phyloP scores from a whole-genome alignment of 208 protist genomes.

The Naegleria fowleri region DNA sequence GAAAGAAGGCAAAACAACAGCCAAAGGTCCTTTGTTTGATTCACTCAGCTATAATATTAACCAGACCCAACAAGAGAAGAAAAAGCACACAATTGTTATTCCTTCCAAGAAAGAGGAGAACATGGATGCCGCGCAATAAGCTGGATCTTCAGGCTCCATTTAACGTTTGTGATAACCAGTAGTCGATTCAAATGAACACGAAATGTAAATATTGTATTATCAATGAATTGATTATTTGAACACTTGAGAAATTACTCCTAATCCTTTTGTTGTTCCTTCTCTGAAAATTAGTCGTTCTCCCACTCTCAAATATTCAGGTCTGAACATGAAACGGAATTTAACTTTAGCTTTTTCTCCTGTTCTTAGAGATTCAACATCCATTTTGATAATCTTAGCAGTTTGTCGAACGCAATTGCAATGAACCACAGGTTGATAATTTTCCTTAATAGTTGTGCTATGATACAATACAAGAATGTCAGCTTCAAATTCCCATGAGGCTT shows the following conservation, averaged over 20 bases:
- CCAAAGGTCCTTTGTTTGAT: not conserved
- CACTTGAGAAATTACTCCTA: constrained; percentile 71
- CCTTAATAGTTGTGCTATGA: constrained; percentile 92
- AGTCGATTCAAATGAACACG: too few relatives aligned
- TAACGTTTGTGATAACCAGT: too few relatives aligned
- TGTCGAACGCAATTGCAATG: constrained; percentile 83
- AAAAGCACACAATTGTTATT: not conserved
- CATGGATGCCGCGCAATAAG: too few relatives aligned
- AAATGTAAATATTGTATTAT: not conserved
- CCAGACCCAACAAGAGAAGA: not conserved
- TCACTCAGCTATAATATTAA: not conserved
- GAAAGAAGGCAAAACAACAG: not conserved
- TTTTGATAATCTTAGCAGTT: constrained; percentile 65
- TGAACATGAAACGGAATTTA: constrained; percentile 82
- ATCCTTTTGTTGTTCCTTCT: constrained; percentile 84
- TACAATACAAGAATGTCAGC: constrained; percentile 92
- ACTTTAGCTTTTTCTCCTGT: constrained; percentile 84
- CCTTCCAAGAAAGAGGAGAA: too few relatives aligned
- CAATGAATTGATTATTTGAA: constrained; percentile 34
- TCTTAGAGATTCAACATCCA: constrained; percentile 75
- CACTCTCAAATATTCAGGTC: constrained; percentile 81
- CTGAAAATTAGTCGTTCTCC: constrained; percentile 83
- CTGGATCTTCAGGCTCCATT: too few relatives aligned
- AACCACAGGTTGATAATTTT: constrained; percentile 92
- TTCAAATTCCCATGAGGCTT: constrained; percentile 85